Evolutionary conservation across 2,329 filamentous ascomycete species (phyloP).

Genomic region (Didymella lethalis): DNA sequence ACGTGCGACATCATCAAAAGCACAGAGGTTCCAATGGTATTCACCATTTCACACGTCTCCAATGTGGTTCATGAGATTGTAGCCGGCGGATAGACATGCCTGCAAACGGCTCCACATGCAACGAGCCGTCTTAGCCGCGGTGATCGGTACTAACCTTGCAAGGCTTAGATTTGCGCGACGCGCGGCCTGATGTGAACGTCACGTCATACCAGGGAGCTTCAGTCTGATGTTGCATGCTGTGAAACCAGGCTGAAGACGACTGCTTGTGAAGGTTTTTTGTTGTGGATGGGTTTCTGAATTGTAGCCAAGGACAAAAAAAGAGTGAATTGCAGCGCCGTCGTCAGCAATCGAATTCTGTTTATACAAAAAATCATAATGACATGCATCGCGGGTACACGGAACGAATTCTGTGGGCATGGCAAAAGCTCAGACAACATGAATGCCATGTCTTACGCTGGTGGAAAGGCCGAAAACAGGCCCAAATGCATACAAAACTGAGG

Average conservation of each 20-base stretch:
- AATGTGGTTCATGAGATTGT: neutral
- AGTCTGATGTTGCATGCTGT: neutral
- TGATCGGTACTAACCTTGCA: conserved; percentile 1
- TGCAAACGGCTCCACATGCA: conserved; percentile 15
- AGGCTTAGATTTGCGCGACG: conserved; percentile 17
- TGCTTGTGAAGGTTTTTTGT: conserved; percentile 1
- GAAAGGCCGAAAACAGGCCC: too few species aligned
- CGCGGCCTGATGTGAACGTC: conserved; percentile 15
- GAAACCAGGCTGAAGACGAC: conserved; percentile 4
- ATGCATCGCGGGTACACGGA: neutral
- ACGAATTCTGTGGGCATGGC: neutral
- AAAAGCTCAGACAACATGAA: neutral
- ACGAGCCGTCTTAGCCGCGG: conserved; percentile 13
- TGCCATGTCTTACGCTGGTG: too few species aligned
- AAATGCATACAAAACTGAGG: too few species aligned
- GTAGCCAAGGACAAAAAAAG: neutral
- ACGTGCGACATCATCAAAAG: neutral
- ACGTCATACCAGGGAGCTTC: conserved; percentile 12
- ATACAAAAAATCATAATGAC: neutral
- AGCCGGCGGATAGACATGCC: conserved; percentile 11
- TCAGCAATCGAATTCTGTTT: neutral
- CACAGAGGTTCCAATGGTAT: neutral
- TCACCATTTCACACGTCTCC: neutral
- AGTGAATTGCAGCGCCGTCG: neutral
- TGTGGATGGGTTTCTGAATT: neutral